These are phyloP conservation scores for Rhynchospora pubera DNA, from an alignment of 176 grass and related monocot species.

Conservation along the genomic window DNA sequence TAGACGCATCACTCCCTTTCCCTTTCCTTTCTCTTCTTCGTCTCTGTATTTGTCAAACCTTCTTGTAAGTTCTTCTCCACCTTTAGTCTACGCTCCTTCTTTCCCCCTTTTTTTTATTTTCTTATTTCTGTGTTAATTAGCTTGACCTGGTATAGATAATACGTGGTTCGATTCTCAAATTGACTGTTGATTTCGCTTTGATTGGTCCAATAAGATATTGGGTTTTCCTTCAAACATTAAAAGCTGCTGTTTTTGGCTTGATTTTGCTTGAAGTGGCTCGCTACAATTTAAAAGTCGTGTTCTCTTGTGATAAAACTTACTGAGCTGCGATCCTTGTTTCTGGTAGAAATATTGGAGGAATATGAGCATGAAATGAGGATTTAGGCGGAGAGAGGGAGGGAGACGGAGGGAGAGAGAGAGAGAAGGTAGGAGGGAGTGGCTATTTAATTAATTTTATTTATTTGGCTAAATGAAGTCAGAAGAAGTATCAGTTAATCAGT, in stretches of 20 bases:
- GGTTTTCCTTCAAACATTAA: neutral
- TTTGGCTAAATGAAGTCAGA: neutral
- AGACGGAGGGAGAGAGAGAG: neutral
- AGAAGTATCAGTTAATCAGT: neutral
- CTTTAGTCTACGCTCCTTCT: neutral
- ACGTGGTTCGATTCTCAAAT: neutral
- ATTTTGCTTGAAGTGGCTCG: slow-evolving; percentile 13
- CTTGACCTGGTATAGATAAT: neutral
- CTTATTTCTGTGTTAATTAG: neutral
- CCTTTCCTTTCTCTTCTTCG: neutral
- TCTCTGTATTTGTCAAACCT: neutral
- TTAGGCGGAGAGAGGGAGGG: neutral
- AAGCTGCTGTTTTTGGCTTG: neutral
- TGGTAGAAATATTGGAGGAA: neutral
- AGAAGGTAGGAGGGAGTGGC: neutral
- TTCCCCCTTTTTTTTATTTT: slow-evolving; percentile 4
- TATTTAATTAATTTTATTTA: neutral
- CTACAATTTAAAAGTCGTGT: neutral
- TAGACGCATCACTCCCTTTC: slow-evolving; percentile 17
- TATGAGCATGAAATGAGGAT: neutral
- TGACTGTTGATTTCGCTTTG: neutral
- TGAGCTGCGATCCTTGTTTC: neutral
- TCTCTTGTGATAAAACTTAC: neutral
- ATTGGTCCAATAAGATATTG: neutral
- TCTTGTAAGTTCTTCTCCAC: slow-evolving; percentile 29